Base-by-base conservation (phyloP, 371 early-diverging fungal species). In the Entomophthora muscae region DNA sequence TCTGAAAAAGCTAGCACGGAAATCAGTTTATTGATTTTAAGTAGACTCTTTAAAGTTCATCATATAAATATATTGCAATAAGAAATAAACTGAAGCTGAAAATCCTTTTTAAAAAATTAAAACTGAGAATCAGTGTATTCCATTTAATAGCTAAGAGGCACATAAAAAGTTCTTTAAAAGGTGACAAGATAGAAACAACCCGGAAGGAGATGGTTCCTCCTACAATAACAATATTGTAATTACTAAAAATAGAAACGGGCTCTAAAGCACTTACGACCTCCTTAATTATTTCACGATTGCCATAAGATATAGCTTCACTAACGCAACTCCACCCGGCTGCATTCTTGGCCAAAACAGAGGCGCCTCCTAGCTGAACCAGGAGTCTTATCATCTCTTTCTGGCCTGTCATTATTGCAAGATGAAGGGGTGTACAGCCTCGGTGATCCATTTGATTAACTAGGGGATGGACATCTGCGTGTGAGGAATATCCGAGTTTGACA, bases 371-470 rank as follows among this genome's bases (percentile, higher is more conserved):
- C 26, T 68, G 53, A n/a, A 72, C 60, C 0, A 72, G 64, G 21
- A 72, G 31, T 10, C 26, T 12, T 53, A 72, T 68, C 33, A 64
- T 63, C 1, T 69, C 70, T 52, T 65, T 70, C 42, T 70, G 68
- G 21, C 65, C 64, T 2, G 67, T 65, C 72, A 72, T 72, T 27
- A 72, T 66, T 7, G 72, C 72, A 22, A 72, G 63, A 63, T 72
- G 72, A 21, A 72, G 62, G 0, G 72, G 68, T 0, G 72, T 66
- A 27, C 57, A 68, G 29, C 68, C 64, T 62, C 69, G 67, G 26
- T 68, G 61, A 61, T 72, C 72, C 5, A 69, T 52, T 1, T 59
- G 24, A 59, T 72, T 68, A 65, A 72, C 68, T 32, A 57, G 26
- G 27, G 68, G 72, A 23, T 72, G 66, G 10, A 5, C 42, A 17